Base-by-base conservation (phyloP, 192 early-diverging fungal species). In the Allomyces macrogynus region DNA sequence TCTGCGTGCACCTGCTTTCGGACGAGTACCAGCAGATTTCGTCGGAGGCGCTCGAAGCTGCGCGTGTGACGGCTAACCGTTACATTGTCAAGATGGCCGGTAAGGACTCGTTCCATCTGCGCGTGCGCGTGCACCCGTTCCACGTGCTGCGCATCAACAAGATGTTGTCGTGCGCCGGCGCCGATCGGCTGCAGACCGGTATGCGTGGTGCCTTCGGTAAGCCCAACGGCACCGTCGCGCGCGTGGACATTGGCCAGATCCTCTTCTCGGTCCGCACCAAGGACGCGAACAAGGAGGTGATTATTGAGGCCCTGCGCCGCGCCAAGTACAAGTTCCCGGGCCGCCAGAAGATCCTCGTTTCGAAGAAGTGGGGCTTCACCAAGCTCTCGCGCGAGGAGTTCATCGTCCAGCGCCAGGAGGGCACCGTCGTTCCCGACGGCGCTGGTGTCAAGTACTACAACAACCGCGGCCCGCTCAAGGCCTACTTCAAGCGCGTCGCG, bases 291-390 rank as follows among this genome's bases (percentile, higher is more conserved):
- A 90, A 89, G 80, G 87, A 90, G 49, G 78, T 86, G 68, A 91
- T 97, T 66, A 87, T 91, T 68, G 93, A 97, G 77, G 84, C 89
- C 54, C 82, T 93, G 67, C 86, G 91, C 70, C 89, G 91, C 65
- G 85, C 84, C 83, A 92, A 95, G 87, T 97, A 95, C 89, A 97
- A 95, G 87, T 97, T 97, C 83, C 89, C 93, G 54, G 93, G 95
- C 75, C 89, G 89, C 68, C 95, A 97, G 77, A 95, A 93, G 84
- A 94, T 99, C 73, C 87, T 99, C 72, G 77, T 98, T 68, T 98
- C 95, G 75, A 95, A 97, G 85, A 97, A 97, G 79, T 97, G 95
- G 95, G 95, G 95, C 68, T 97, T 99, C 84, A 98, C 95, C 80
- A 95, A 95, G 80, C 80, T 95, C 65, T 79, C 88, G 65, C 88